These are phyloP conservation scores for Pseudogymnoascus sp. DNA, from an alignment of 2,329 filamentous ascomycete genomes.

Conservation along the genomic window DNA sequence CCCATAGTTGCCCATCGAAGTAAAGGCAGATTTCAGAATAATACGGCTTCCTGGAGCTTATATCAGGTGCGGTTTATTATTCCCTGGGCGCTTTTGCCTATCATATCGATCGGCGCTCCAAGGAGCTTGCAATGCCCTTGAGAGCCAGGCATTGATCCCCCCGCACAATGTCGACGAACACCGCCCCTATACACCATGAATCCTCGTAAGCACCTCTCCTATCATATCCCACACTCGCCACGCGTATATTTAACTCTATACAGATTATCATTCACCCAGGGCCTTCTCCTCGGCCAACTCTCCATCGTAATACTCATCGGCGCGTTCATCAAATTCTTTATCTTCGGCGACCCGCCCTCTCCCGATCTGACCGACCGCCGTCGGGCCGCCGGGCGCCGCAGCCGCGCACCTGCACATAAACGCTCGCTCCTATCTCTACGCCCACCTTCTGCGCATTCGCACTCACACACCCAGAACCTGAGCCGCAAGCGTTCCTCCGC, in stretches of 20 bases:
- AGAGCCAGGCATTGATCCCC: background rate
- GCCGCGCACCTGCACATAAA: conserved; percentile 68
- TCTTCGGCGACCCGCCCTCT: conserved; percentile 88
- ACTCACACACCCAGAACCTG: conserved; percentile 23
- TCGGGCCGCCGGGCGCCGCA: conserved; percentile 68
- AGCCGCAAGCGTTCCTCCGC: conserved; percentile 66
- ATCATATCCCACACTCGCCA: background rate
- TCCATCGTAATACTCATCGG: conserved; percentile 87
- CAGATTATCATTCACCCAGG: conserved; percentile 86
- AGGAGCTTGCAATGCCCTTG: background rate
- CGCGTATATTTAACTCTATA: conserved; percentile 9
- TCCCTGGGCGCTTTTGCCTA: background rate
- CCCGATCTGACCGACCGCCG: conserved; percentile 71
- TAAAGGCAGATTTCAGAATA: background rate
- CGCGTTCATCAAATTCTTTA: conserved; percentile 99
- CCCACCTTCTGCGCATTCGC: conserved; percentile 28
- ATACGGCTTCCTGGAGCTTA: background rate
- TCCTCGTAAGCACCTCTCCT: conserved; percentile 34
- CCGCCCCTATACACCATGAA: conserved; percentile 20
- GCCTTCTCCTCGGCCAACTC: conserved; percentile 86
- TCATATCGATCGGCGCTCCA: background rate
- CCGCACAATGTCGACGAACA: conserved; percentile 6
- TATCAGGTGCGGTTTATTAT: background rate
- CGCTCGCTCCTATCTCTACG: conserved; percentile 63
- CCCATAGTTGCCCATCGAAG: background rate